Evolutionary conservation across 441 rosid genomes (phyloP), one percentile per base, ranked within the genome.

Genomic region (Gossypium schwendimanii): DNA sequence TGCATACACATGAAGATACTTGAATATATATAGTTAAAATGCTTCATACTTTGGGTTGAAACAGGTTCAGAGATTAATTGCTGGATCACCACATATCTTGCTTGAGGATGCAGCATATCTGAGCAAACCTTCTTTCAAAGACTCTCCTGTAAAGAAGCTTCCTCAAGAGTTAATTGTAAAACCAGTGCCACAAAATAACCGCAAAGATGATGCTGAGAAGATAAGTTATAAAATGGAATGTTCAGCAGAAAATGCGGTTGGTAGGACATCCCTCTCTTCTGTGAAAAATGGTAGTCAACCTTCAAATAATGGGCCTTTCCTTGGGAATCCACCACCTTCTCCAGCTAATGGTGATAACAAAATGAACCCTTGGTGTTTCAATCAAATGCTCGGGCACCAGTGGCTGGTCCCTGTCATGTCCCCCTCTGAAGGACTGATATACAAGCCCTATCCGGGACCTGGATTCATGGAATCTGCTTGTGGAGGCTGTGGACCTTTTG

Each of bases 331-430:
- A 50, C 80, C 81, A 2, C 70, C 84, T 36, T 71, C 74, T 57
- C 77, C 80, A 0, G 41, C 70, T 75, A 70, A 73, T 26, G 57
- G 79, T 26, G 79, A 81, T 70, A 18, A 77, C 59, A 69, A 75
- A 64, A 71, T 63, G 53, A 74, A 68, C 69, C 81, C 83, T 44
- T 83, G 85, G 86, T 83, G 77, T 79, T 89, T 70, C 82, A 87
- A 82, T 69, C 89, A 84, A 20, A 78, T 85, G 12, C 77, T 81
- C 0, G 92, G 90, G 59, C 85, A 89, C 49, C 98, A 88, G 49
- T 92, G 97, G 97, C 64, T 94, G 74, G 75, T 94, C 76, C 98
- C 98, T 36, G 85, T 94, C 18, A 91, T 94, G 93, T 88, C 96
- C 55, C 96, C 94, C 36, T 87, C 89, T 0, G 97, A 94, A 83